These are phyloP conservation scores for Boletus huronensis DNA, from an alignment of 768 basidiomycete genomes.

Conservation along the genomic window DNA sequence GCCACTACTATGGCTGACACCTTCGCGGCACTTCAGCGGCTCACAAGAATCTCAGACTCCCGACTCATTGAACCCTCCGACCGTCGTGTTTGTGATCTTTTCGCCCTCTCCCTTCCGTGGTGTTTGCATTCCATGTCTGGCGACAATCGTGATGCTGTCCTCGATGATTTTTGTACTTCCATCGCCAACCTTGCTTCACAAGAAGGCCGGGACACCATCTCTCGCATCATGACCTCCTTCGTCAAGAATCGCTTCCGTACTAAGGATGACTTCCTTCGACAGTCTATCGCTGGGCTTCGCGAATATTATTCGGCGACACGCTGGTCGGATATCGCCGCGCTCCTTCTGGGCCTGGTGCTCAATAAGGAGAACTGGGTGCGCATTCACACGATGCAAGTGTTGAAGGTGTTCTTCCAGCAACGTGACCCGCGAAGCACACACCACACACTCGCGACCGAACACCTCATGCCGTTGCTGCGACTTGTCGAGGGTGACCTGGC, in stretches of 20 bases:
- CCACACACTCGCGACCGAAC: slow-evolving; percentile 74
- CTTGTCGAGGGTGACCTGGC: slow-evolving; percentile 87
- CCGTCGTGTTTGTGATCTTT: slow-evolving; percentile 75
- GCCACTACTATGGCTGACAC: slow-evolving; percentile 63
- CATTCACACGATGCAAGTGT: slow-evolving; percentile 78
- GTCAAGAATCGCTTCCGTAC: slow-evolving; percentile 85
- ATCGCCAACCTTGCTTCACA: slow-evolving; percentile 68
- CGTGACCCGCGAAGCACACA: slow-evolving; percentile 73
- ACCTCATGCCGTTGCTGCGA: slow-evolving; percentile 87
- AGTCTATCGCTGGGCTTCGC: slow-evolving; percentile 79
- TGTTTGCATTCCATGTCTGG: slow-evolving; percentile 76
- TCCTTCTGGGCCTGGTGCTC: slow-evolving; percentile 82
- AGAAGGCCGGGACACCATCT: slow-evolving; percentile 74
- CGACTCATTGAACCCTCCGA: slow-evolving; percentile 68
- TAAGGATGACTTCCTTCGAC: slow-evolving; percentile 89
- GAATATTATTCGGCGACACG: slow-evolving; percentile 77
- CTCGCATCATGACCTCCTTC: slow-evolving; percentile 87
- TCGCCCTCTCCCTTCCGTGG: slow-evolving; percentile 82
- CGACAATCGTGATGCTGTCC: slow-evolving; percentile 52
- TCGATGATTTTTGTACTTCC: slow-evolving; percentile 70
- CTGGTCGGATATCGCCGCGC: slow-evolving; percentile 78
- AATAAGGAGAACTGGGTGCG: slow-evolving; percentile 82
- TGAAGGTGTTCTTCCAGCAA: slow-evolving; percentile 86
- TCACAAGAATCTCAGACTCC: slow-evolving; percentile 58
- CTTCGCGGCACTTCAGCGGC: slow-evolving; percentile 60